These are phyloP conservation scores for Coleophoma crateriformis DNA, from an alignment of 2,329 filamentous ascomycete species.

Conservation along the genomic window DNA sequence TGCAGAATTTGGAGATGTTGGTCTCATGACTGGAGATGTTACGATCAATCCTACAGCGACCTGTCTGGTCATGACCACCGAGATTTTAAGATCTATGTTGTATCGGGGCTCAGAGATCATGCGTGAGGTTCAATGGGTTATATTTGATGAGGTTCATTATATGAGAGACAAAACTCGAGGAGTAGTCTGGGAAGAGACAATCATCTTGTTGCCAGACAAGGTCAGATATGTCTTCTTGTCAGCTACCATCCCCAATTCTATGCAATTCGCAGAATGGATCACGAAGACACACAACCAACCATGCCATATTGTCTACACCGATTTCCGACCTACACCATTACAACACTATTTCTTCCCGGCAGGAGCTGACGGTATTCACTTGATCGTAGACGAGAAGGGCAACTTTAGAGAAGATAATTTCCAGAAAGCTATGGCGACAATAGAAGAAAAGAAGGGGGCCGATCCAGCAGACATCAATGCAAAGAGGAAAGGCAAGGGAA, in stretches of 20 bases:
- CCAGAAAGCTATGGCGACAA: constrained; percentile 87
- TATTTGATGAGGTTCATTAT: constrained; percentile 99
- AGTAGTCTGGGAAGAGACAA: constrained; percentile 99
- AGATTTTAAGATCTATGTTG: constrained; percentile 98
- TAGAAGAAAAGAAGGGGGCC: constrained; percentile 81
- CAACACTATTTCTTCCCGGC: constrained; percentile 98
- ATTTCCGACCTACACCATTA: constrained; percentile 92
- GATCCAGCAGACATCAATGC: constrained; percentile 76
- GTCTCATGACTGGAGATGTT: constrained; percentile 97
- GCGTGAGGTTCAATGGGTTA: constrained; percentile 97
- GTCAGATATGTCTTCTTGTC: constrained; percentile 98
- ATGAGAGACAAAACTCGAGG: constrained; percentile 91
- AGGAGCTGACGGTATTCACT: constrained; percentile 85
- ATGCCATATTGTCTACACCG: constrained; percentile 98
- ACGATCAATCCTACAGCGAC: constrained; percentile 98
- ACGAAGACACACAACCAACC: constrained; percentile 96
- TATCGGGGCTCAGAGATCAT: constrained; percentile 98
- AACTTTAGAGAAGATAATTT: constrained; percentile 97
- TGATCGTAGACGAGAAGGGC: constrained; percentile 95
- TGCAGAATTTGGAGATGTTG: constrained; percentile 92
- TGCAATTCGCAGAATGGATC: constrained; percentile 99
- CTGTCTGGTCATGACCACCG: constrained; percentile 97
- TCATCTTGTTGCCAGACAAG: constrained; percentile 96
- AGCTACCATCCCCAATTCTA: constrained; percentile 96
- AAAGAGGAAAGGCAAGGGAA: constrained; percentile 80